Percentiles rank a stretch among this genome's conserved stretches.
These are phyloP conservation scores for Avena atlantica DNA, from an alignment of 176 grass and related monocot genomes.

Conservation along the genomic window DNA sequence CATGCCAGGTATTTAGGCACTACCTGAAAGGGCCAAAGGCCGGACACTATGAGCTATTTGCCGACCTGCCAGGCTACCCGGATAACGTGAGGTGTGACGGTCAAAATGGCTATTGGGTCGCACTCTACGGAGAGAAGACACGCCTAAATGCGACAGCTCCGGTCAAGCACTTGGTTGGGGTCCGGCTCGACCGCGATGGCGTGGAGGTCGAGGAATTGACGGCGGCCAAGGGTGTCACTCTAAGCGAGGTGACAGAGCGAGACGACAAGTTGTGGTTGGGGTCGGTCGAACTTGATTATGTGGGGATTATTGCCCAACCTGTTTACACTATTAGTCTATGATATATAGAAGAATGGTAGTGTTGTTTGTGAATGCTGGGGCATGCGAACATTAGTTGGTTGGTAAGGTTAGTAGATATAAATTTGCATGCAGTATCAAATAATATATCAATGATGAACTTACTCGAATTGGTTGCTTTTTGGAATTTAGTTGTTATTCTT, in stretches of 20 bases:
- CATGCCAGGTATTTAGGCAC: conserved; percentile 51
- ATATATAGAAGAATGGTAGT: not conserved
- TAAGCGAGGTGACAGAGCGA: conserved; percentile 41
- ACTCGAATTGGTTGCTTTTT: not conserved
- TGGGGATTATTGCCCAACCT: not conserved
- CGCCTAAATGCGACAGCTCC: not conserved
- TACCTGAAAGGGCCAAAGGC: conserved; percentile 41
- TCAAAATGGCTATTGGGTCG: conserved; percentile 40
- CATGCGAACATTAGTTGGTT: not conserved
- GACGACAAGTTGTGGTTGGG: conserved; percentile 23
- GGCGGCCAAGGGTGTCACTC: not conserved
- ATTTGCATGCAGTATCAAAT: not conserved
- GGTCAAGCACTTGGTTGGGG: not conserved
- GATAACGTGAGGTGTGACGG: conserved; percentile 49
- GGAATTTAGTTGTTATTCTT: not conserved
- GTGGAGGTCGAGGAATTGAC: conserved; percentile 21
- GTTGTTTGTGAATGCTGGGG: not conserved
- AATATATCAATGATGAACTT: not conserved
- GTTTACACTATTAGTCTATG: not conserved
- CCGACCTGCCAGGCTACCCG: conserved; percentile 63
- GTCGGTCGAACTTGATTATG: conserved; percentile 21
- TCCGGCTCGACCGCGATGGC: conserved; percentile 22
- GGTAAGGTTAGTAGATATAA: not conserved
- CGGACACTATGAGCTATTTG: conserved; percentile 42
- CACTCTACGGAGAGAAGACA: conserved; percentile 20